phyloP scores from a whole-genome alignment of 2,329 filamentous ascomycete species.

The Xylariaceae sp. region DNA sequence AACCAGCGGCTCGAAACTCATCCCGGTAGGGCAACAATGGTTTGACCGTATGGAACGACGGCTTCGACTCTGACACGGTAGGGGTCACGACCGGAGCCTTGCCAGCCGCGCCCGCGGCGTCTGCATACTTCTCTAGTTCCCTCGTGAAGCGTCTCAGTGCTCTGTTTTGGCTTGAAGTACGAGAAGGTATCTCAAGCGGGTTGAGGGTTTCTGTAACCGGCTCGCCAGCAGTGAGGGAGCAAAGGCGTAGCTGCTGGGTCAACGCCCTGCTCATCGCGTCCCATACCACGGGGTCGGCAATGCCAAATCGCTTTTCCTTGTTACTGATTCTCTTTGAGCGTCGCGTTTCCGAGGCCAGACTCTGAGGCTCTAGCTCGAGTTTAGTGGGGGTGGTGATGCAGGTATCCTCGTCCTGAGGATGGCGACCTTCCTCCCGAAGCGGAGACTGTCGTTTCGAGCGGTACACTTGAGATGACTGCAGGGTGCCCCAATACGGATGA shows the following conservation, averaged over 20 bases:
- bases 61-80: constrained; percentile 31
- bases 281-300: constrained; percentile 32
- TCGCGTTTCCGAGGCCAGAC: too few relatives aligned
- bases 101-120: constrained; percentile 29
- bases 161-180: constrained; percentile 35
- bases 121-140: constrained; percentile 33
- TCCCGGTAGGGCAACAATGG: constrained; percentile 45
- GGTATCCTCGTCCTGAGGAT: too few relatives aligned
- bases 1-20: constrained; percentile 45
- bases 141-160: constrained; percentile 33
- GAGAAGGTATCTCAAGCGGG: constrained; percentile 23
- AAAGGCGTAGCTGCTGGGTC: constrained; percentile 36
- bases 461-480: too few relatives aligned
- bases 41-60: constrained; percentile 42
- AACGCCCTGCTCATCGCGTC: constrained; percentile 38
- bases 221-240: constrained; percentile 16
- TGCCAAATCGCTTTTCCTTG: constrained; percentile 22
- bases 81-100: constrained; percentile 32
- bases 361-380: too few relatives aligned
- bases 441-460: too few relatives aligned
- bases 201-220: constrained; percentile 1
- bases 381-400: too few relatives aligned
- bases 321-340: neutral
- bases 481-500: constrained; percentile 21
- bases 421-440: too few relatives aligned